Evolutionary conservation across 306 rosid species (phyloP).

Genomic region (Betula pendula): DNA sequence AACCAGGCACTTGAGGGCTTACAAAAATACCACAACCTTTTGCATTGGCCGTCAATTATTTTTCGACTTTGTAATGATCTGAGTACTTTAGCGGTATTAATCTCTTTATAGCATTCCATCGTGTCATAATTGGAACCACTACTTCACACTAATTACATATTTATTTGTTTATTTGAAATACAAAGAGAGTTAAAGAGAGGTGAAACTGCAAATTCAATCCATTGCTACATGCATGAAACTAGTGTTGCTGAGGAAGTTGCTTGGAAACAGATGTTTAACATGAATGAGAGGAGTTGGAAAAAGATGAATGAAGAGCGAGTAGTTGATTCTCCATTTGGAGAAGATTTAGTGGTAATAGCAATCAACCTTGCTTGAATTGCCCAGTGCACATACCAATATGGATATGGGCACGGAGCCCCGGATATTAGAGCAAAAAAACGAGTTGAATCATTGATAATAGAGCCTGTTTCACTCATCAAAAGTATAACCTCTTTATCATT

Average conservation of each 20-base stretch:
- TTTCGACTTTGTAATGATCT: constrained; percentile 62
- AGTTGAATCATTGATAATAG: constrained; percentile 37
- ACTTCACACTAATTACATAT: not conserved
- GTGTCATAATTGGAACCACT: not conserved
- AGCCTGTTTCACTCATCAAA: constrained; percentile 29
- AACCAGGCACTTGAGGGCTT: constrained; percentile 36
- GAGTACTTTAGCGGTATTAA: constrained; percentile 48
- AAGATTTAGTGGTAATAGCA: constrained; percentile 35
- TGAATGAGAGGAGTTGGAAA: constrained; percentile 51
- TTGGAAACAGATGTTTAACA: not conserved
- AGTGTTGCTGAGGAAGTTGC: constrained; percentile 30
- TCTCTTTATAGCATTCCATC: not conserved
- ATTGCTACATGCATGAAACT: constrained; percentile 38
- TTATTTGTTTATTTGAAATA: not conserved
- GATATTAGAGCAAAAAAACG: constrained; percentile 30
- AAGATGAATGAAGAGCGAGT: constrained; percentile 42
- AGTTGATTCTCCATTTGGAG: constrained; percentile 30
- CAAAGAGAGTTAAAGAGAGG: constrained; percentile 63
- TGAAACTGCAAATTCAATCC: constrained; percentile 46
- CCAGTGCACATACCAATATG: constrained; percentile 50
- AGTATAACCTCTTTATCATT: not conserved
- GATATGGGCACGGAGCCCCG: constrained; percentile 58
- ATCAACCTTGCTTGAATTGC: constrained; percentile 54
- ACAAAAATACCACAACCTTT: constrained; percentile 29
- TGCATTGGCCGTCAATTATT: constrained; percentile 40